phyloP scores from a whole-genome alignment of 306 rosid species.

The Vigna trinervia region DNA sequence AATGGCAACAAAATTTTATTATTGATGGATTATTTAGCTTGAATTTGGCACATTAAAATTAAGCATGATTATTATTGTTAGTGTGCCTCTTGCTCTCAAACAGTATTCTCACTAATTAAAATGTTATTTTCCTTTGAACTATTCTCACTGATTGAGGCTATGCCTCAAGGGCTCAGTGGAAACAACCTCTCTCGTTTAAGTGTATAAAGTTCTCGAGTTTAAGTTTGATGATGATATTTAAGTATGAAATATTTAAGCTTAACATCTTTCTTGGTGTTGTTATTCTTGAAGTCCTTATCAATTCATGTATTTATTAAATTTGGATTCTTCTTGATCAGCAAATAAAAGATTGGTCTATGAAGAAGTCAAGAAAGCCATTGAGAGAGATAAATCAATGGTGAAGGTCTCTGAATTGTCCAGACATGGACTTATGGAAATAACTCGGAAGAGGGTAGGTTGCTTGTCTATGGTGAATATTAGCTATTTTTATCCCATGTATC shows the following conservation, averaged over 20 bases:
- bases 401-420: slow-evolving; percentile 92
- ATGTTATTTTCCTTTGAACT: not conserved
- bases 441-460: slow-evolving; percentile 87
- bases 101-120: not conserved
- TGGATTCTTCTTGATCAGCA: slow-evolving; percentile 62
- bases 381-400: slow-evolving; percentile 88
- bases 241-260: slow-evolving; percentile 11
- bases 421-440: slow-evolving; percentile 98
- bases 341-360: slow-evolving; percentile 92
- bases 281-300: slow-evolving; percentile 29
- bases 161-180: slow-evolving; percentile 7
- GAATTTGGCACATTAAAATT: not conserved
- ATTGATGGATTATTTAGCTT: slow-evolving; percentile 5
- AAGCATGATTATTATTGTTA: too few relatives aligned
- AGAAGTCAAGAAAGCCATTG: slow-evolving; percentile 95
- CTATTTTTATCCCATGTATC: slow-evolving; percentile 27
- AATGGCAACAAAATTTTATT: not conserved
- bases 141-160: not conserved
- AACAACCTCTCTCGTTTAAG: slow-evolving; percentile 11
- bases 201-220: slow-evolving; percentile 25
- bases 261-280: slow-evolving; percentile 33
- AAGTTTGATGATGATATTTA: slow-evolving; percentile 27
- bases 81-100: too few relatives aligned
- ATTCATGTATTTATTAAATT: slow-evolving; percentile 36
- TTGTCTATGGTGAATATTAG: slow-evolving; percentile 33